A percentile compares a stretch with the other conserved stretches of the same genome.
Evolutionary conservation across 2,329 filamentous ascomycete genomes (phyloP).

Genomic region (Clarireedia hainanense): DNA sequence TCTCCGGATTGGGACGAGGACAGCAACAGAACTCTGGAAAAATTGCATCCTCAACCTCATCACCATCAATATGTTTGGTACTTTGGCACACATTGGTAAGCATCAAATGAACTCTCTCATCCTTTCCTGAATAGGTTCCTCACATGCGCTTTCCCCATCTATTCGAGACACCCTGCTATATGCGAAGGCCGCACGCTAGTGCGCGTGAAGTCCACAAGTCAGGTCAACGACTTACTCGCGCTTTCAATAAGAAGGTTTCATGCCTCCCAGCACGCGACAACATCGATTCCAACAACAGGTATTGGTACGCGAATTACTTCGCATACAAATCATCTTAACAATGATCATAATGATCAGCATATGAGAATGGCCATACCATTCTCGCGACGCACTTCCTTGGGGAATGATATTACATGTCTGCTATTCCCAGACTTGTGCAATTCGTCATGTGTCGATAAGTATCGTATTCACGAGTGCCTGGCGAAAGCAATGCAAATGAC

Average conservation of each 20-base stretch:
- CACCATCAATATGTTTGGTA: slow-evolving; percentile 9
- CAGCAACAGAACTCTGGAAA: background rate
- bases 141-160: background rate
- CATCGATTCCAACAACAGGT: background rate
- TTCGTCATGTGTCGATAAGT: background rate
- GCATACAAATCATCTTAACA: background rate
- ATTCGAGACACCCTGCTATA: background rate
- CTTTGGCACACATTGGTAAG: slow-evolving; percentile 9
- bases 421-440: background rate
- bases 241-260: no score
- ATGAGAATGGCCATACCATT: background rate
- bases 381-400: background rate
- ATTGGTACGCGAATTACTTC: background rate
- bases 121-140: background rate
- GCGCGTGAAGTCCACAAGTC: background rate
- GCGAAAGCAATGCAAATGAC: background rate
- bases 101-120: background rate
- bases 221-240: no score
- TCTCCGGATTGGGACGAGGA: no score
- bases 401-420: background rate
- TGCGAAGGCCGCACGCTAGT: background rate
- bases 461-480: background rate
- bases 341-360: background rate
- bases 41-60: background rate
- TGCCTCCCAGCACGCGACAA: no score